Evolutionary conservation across 2,329 filamentous ascomycete species (phyloP).

Genomic region (Dactylella cylindrospora): DNA sequence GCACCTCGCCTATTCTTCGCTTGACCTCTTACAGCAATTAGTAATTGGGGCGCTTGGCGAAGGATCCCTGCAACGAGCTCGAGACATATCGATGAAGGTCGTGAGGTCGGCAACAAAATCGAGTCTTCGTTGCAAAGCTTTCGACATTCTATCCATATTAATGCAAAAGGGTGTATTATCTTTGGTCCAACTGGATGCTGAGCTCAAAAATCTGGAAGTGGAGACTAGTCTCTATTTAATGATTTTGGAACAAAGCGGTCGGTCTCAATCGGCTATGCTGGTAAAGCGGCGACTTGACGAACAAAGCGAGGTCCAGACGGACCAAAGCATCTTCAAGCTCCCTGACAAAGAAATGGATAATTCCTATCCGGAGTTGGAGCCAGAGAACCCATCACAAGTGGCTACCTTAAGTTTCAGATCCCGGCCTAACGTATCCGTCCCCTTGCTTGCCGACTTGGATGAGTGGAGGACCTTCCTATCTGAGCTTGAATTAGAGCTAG

Average conservation of each 20-base stretch:
- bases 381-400: slow-evolving; percentile 40
- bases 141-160: slow-evolving; percentile 42
- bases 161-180: slow-evolving; percentile 42
- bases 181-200: slow-evolving; percentile 30
- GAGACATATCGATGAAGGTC: slow-evolving; percentile 43
- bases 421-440: slow-evolving; percentile 43
- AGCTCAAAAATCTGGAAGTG: slow-evolving; percentile 39
- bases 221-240: slow-evolving; percentile 44
- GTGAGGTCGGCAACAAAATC: slow-evolving; percentile 37
- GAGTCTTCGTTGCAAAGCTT: slow-evolving; percentile 42
- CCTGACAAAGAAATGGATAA: slow-evolving; percentile 40
- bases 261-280: slow-evolving; percentile 38
- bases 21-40: slow-evolving; percentile 43
- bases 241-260: slow-evolving; percentile 40
- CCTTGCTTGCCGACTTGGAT: slow-evolving; percentile 45
- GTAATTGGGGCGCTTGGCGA: slow-evolving; percentile 35
- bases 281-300: slow-evolving; percentile 41
- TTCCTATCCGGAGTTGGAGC: slow-evolving; percentile 37
- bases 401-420: slow-evolving; percentile 45
- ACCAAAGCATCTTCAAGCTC: slow-evolving; percentile 44
- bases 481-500: slow-evolving; percentile 45
- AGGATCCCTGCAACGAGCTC: slow-evolving; percentile 32
- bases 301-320: slow-evolving; percentile 43
- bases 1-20: slow-evolving; percentile 41
- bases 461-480: slow-evolving; percentile 45